Conservation (phyloP, 2,329 filamentous ascomycete genomes). For the Trichoderma aggressivum region DNA sequence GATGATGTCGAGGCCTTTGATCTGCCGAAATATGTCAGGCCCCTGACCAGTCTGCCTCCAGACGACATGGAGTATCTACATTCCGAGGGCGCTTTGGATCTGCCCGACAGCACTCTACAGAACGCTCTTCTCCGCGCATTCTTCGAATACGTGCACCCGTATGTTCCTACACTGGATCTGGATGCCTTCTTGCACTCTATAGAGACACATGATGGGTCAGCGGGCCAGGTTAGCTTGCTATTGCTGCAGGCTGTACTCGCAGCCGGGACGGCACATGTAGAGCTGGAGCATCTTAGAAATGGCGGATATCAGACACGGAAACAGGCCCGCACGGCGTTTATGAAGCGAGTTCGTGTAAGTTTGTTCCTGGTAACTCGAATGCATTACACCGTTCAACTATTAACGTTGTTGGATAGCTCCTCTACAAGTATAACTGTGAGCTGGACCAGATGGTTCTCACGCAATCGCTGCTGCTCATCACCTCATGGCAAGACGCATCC, state of each 20-base stretch:
- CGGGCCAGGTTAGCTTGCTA: slow-evolving; percentile 4
- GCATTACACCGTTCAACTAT: background rate
- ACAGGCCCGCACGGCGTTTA: background rate
- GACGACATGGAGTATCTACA: slow-evolving; percentile 8
- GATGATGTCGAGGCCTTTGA: background rate
- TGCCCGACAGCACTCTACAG: slow-evolving; percentile 2
- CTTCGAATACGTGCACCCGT: slow-evolving; percentile 4
- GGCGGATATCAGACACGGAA: slow-evolving; percentile 2
- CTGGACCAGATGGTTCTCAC: slow-evolving; percentile 15
- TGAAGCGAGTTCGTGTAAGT: slow-evolving; percentile 4
- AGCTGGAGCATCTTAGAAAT: background rate
- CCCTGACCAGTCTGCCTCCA: slow-evolving; percentile 4
- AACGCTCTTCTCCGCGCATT: background rate
- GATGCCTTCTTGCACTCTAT: background rate
- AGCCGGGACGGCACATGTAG: slow-evolving; percentile 12
- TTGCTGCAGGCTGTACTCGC: slow-evolving; percentile 2
- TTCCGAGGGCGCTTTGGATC: background rate
- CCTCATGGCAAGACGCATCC: slow-evolving; percentile 9
- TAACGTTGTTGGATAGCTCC: background rate
- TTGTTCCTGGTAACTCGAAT: background rate
- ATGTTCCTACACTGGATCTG: slow-evolving; percentile 10
- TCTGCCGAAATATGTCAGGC: slow-evolving; percentile 3
- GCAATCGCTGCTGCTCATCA: slow-evolving; percentile 4
- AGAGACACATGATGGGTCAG: slow-evolving; percentile 4
- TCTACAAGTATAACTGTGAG: slow-evolving; percentile 13